Percentiles rank a stretch among this genome's conserved stretches.
Conservation (phyloP, 805 yeast genomes). For the Brettanomyces nanus region DNA sequence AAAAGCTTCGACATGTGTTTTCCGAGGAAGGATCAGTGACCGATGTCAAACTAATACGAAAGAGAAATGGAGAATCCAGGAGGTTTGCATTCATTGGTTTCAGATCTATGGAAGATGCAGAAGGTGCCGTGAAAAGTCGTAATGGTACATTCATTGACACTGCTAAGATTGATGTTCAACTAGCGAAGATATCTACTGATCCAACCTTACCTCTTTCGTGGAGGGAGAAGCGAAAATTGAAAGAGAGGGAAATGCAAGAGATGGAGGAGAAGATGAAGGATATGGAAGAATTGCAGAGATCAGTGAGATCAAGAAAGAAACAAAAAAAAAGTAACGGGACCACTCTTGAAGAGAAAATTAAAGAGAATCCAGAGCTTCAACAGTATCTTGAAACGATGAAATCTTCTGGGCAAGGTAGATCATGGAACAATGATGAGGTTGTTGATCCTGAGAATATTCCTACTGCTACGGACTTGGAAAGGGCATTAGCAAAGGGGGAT, state of each 20-base stretch:
- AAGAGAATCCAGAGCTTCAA: constrained; percentile 54
- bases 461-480: constrained; percentile 34
- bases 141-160: constrained; percentile 79
- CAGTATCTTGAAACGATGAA: constrained; percentile 83
- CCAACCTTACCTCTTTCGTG: constrained; percentile 67
- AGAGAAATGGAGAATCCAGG: constrained; percentile 78
- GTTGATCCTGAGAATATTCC: constrained; percentile 41
- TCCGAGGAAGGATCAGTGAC: constrained; percentile 55
- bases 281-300: constrained; percentile 41
- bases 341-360: constrained; percentile 52
- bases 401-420: constrained; percentile 57
- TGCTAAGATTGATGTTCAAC: constrained; percentile 63
- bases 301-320: constrained; percentile 29
- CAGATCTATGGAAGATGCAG: constrained; percentile 66
- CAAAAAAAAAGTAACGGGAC: constrained; percentile 27
- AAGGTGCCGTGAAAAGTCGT: constrained; percentile 66
- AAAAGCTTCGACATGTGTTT: constrained; percentile 61
- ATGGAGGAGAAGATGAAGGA: constrained; percentile 42
- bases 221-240: constrained; percentile 40
- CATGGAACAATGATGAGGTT: constrained; percentile 65
- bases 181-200: constrained; percentile 83
- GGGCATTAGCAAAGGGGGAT: constrained; percentile 33
- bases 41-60: constrained; percentile 80
- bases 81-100: constrained; percentile 92
- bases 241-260: constrained; percentile 43